A percentile compares a stretch with the other conserved stretches of the same genome.
These are phyloP conservation scores for Saccharomycopsis guyanensis DNA, from an alignment of 805 yeast species.

Conservation along the genomic window DNA sequence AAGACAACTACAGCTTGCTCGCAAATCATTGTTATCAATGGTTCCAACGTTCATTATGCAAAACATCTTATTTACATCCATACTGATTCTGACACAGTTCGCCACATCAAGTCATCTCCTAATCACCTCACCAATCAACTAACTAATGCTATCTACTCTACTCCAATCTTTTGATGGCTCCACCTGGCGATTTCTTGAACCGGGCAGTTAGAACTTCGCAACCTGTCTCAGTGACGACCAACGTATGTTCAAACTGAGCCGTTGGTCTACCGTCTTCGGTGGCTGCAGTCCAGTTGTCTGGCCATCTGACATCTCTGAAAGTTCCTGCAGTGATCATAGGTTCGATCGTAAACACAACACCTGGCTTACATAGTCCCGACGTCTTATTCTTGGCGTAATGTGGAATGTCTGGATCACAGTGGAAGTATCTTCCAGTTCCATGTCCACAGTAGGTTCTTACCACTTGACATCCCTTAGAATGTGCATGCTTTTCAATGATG, in stretches of 20 bases:
- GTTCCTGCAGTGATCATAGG: conserved; percentile 92
- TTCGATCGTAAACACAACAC: conserved; percentile 94
- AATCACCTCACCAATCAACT: too few relatives aligned
- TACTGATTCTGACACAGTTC: too few relatives aligned
- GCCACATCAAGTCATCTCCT: too few relatives aligned
- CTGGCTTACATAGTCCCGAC: conserved; percentile 88
- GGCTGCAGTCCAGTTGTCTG: conserved; percentile 93
- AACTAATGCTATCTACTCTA: too few relatives aligned
- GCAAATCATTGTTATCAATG: too few relatives aligned
- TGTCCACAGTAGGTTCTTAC: conserved; percentile 92
- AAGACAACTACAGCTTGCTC: too few relatives aligned
- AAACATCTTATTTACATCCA: too few relatives aligned
- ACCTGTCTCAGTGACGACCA: conserved; percentile 89
- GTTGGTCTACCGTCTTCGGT: conserved; percentile 85
- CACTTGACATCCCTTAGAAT: conserved; percentile 69
- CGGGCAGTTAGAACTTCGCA: conserved; percentile 85
- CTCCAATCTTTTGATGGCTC: conserved; percentile 54
- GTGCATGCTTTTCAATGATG: conserved; percentile 81
- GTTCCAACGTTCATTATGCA: too few relatives aligned
- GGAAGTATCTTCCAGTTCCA: conserved; percentile 83
- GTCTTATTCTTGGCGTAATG: conserved; percentile 94
- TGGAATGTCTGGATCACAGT: conserved; percentile 86
- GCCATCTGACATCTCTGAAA: conserved; percentile 81
- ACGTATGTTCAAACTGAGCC: conserved; percentile 94
- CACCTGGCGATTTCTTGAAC: conserved; percentile 79